phyloP scores from a whole-genome alignment of 148 eudicot species.

The Persicaria tinctoria region DNA sequence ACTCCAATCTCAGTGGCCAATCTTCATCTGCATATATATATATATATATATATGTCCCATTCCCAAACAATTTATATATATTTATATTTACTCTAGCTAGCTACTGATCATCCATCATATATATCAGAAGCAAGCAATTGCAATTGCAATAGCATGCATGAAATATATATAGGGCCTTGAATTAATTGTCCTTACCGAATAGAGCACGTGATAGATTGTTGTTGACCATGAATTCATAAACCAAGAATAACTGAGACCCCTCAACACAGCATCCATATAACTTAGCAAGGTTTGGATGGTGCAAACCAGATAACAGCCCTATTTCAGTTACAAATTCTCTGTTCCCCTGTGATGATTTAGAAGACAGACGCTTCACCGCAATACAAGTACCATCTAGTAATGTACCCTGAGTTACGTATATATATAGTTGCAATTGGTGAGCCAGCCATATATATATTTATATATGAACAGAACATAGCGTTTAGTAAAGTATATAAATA shows the following conservation, averaged over 20 bases:
- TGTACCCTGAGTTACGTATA: constrained; percentile 21
- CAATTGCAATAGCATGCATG: too few relatives aligned
- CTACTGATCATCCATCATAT: too few relatives aligned
- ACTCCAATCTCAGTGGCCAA: constrained; percentile 17
- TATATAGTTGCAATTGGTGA: too few relatives aligned
- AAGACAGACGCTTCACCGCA: constrained; percentile 43
- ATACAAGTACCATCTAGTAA: constrained; percentile 29
- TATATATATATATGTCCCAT: too few relatives aligned
- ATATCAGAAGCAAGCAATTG: too few relatives aligned
- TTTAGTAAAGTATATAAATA: constrained; percentile 11
- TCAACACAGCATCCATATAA: constrained; percentile 43
- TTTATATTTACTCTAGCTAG: neutral
- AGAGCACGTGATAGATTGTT: constrained; percentile 33
- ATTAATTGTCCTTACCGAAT: constrained; percentile 19
- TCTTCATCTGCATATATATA: constrained; percentile 12
- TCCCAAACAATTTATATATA: neutral
- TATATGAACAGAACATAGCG: too few relatives aligned
- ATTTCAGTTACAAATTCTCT: constrained; percentile 42
- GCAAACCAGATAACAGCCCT: constrained; percentile 34
- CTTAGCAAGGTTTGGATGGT: constrained; percentile 38
- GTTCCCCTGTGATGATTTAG: constrained; percentile 35
- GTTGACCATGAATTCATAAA: constrained; percentile 45
- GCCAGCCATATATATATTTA: too few relatives aligned
- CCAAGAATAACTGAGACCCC: constrained; percentile 31
- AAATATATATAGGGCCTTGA: too few relatives aligned